Base-by-base conservation (phyloP, 441 rosid genomes). In the Adansonia rubrostipa region DNA sequence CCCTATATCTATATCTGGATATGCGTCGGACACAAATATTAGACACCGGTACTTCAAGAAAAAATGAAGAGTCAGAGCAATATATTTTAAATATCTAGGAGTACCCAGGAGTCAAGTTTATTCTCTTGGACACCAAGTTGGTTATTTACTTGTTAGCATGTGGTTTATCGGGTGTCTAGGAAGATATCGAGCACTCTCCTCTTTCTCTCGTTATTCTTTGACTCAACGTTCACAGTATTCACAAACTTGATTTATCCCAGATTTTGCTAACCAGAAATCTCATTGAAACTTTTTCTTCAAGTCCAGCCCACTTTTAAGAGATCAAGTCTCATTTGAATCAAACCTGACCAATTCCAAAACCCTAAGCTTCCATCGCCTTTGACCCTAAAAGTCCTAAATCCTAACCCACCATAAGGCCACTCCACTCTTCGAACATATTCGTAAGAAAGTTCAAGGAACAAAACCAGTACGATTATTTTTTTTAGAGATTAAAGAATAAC, bases 381-480 rank as follows among this genome's bases (percentile, higher is more conserved):
- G 73, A 50, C 60, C 58, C 74, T 24, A 50, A 24, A 70, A 24
- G 15, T n/a, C 44, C 56, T 70, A 70, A 70, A 70, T 20, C 40
- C 22, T 6, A 48, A 50, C 61, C 45, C 61, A 70, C 58, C 44
- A 70, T 22, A 71, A 70, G 20, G 14, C 75, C 28, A 36, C 50
- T 54, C 50, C 33, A 33, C 50, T 40, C 11, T 48, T 7, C 40
- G 64, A 72, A 36, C 19, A 33, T 33, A 36, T 36, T 56, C 1
- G 0, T 36, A 53, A 40, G 40, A 45, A 71, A 71, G 60, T 36
- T 36, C 10, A 36, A 54, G 47, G 33, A 9, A 17, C 51, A 72
- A 56, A 72, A 56, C 11, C 17, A 9, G 45, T 11, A 51, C 6
- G 5, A n/a, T 15, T 54, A 42, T 4, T 72, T 54, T 71, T 33